Percentiles rank a stretch among this genome's conserved stretches.
phyloP scores from a whole-genome alignment of 2,329 filamentous ascomycete genomes.

The Pezicula neosporulosa region DNA sequence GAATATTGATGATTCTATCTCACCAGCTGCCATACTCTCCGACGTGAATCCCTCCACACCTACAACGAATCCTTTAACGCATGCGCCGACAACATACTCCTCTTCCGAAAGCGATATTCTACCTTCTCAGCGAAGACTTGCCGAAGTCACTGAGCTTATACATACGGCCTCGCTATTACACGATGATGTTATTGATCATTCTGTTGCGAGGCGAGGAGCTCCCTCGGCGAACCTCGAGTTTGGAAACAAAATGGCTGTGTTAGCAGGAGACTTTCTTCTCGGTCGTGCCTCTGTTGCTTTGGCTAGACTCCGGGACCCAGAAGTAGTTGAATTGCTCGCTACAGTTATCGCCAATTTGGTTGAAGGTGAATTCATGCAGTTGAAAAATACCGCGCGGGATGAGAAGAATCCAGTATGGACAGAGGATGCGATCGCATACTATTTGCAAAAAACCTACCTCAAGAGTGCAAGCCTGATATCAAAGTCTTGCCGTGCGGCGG shows the following conservation, averaged over 20 bases:
- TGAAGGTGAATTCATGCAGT: slow-evolving; percentile 99
- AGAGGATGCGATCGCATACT: slow-evolving; percentile 87
- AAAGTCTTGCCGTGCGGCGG: slow-evolving; percentile 89
- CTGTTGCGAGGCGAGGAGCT: slow-evolving; percentile 75
- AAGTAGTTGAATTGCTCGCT: slow-evolving; percentile 90
- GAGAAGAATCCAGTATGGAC: slow-evolving; percentile 82
- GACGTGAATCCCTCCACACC: slow-evolving; percentile 74
- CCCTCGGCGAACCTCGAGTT: slow-evolving; percentile 93
- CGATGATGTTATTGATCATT: slow-evolving; percentile 97
- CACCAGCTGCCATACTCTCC: slow-evolving; percentile 59
- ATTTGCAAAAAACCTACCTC: slow-evolving; percentile 96
- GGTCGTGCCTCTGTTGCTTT: slow-evolving; percentile 91
- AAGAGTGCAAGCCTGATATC: slow-evolving; percentile 95
- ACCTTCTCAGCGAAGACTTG: slow-evolving; percentile 86
- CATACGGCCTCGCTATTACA: slow-evolving; percentile 95
- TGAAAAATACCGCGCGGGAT: slow-evolving; percentile 91
- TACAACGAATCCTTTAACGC: slow-evolving; percentile 48
- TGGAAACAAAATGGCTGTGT: slow-evolving; percentile 98
- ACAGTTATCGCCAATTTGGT: slow-evolving; percentile 97
- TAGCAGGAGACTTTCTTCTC: slow-evolving; percentile 94
- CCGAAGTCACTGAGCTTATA: slow-evolving; percentile 96
- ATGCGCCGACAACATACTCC: slow-evolving; percentile 24
- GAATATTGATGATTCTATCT: slow-evolving; percentile 58
- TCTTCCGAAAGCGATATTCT: slow-evolving; percentile 65
- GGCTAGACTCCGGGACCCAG: slow-evolving; percentile 83